Conservation (phyloP, 305 asterid genomes). For the Salvia sclarea region DNA sequence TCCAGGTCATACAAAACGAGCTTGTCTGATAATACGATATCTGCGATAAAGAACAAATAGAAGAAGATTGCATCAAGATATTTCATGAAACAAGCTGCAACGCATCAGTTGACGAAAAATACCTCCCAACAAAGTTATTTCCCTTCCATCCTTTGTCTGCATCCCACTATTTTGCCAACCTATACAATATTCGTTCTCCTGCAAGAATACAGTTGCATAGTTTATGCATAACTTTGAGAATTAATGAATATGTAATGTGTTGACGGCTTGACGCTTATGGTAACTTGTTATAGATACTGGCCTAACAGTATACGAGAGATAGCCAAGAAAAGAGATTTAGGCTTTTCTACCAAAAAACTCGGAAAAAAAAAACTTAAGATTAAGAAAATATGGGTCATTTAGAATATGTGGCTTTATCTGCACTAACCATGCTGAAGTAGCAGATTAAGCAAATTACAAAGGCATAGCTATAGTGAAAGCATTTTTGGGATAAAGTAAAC, state of each 20-base stretch:
- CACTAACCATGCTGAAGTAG: not conserved
- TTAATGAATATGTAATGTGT: not conserved
- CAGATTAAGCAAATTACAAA: not conserved
- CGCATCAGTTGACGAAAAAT: constrained; percentile 19
- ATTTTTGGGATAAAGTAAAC: constrained; percentile 20
- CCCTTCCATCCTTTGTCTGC: constrained; percentile 81
- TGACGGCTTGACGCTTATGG: not conserved
- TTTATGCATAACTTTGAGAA: not conserved
- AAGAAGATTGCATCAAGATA: not conserved
- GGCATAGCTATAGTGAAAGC: constrained; percentile 9
- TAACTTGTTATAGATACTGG: not conserved
- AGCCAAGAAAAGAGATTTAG: not conserved
- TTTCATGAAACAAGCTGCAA: not conserved
- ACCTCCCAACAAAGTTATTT: constrained; percentile 85
- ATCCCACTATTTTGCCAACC: constrained; percentile 90
- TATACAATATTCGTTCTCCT: constrained; percentile 73
- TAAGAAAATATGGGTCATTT: not conserved
- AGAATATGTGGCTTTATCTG: not conserved
- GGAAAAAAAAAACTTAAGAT: not conserved
- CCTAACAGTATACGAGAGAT: not conserved
- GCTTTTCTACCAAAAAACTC: too few relatives aligned
- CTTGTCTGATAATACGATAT: constrained; percentile 55
- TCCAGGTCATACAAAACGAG: constrained; percentile 62
- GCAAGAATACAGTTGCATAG: constrained; percentile 29
- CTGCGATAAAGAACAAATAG: constrained; percentile 34